Percentiles rank a stretch among this genome's conserved stretches.
Conservation (phyloP, 2,329 filamentous ascomycete species). For the Apiospora arundinis region DNA sequence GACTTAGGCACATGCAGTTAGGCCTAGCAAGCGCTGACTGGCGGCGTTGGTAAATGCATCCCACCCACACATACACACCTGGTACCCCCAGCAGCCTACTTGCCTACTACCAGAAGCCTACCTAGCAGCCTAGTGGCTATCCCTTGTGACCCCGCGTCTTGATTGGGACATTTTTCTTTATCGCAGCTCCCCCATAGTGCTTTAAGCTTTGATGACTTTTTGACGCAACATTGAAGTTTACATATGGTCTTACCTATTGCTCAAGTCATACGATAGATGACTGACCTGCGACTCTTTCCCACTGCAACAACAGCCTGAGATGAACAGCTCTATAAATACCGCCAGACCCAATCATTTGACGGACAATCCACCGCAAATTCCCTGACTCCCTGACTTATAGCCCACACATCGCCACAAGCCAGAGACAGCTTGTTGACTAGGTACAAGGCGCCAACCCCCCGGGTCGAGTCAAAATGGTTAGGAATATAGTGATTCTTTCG, state of each 20-base stretch:
- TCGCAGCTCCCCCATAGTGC: constrained; percentile 3
- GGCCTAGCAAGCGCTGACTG: not conserved
- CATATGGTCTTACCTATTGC: not conserved
- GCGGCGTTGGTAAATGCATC: too few species aligned
- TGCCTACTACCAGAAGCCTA: too few species aligned
- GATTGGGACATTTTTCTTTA: constrained; percentile 30
- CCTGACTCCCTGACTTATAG: not conserved
- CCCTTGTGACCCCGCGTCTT: constrained; percentile 28
- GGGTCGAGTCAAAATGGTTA: constrained; percentile 69
- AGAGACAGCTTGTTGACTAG: not conserved
- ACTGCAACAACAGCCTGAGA: not conserved
- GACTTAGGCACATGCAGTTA: too few species aligned
- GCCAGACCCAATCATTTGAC: constrained; percentile 1
- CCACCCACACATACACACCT: too few species aligned
- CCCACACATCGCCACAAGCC: not conserved
- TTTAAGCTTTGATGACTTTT: not conserved
- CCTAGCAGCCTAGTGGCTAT: too few species aligned
- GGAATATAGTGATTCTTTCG: constrained; percentile 92
- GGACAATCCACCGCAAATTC: not conserved
- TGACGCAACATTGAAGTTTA: constrained; percentile 6
- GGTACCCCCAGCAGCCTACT: too few species aligned
- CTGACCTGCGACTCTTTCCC: not conserved
- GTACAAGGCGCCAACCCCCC: not conserved
- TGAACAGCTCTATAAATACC: not conserved
- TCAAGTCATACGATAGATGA: not conserved